Conservation (phyloP, 306 rosid species). For the Citrullus amarus region DNA sequence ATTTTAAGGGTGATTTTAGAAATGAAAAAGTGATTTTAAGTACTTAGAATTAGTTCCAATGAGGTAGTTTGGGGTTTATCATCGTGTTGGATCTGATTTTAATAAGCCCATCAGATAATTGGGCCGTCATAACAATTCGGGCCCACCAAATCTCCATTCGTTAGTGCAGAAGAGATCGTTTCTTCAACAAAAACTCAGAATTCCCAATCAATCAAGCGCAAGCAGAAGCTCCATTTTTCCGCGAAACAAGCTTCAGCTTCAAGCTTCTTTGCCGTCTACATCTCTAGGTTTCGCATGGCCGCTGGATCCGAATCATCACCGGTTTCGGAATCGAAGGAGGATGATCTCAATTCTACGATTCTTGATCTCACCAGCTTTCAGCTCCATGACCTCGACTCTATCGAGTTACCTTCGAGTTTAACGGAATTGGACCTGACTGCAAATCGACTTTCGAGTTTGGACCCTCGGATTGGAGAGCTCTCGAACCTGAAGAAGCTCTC, state of each 20-base stretch:
- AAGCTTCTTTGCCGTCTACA: not conserved
- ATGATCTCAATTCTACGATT: conserved; percentile 38
- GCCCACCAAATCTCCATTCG: not conserved
- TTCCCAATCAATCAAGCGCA: conserved; percentile 11
- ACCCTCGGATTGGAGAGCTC: conserved; percentile 63
- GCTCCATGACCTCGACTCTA: conserved; percentile 69
- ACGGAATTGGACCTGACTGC: conserved; percentile 86
- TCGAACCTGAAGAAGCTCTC: conserved; percentile 68
- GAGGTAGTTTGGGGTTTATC: not conserved
- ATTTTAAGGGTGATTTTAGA: no score
- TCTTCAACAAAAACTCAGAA: not conserved
- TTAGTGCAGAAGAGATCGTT: not conserved
- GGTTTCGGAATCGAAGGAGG: conserved; percentile 13
- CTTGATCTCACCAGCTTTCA: conserved; percentile 79
- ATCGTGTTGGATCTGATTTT: not conserved
- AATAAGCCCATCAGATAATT: not conserved
- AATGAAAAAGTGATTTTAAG: no score
- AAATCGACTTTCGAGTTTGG: conserved; percentile 63
- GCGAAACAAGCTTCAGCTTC: conserved; percentile 1
- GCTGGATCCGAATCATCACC: conserved; percentile 15
- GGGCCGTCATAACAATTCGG: not conserved
- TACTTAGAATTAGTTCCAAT: no score
- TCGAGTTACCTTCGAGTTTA: conserved; percentile 51
- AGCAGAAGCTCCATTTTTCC: not conserved
- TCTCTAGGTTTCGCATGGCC: conserved; percentile 17